These are phyloP conservation scores for Leishmania tropica DNA, from an alignment of 208 protist genomes.

Conservation along the genomic window DNA sequence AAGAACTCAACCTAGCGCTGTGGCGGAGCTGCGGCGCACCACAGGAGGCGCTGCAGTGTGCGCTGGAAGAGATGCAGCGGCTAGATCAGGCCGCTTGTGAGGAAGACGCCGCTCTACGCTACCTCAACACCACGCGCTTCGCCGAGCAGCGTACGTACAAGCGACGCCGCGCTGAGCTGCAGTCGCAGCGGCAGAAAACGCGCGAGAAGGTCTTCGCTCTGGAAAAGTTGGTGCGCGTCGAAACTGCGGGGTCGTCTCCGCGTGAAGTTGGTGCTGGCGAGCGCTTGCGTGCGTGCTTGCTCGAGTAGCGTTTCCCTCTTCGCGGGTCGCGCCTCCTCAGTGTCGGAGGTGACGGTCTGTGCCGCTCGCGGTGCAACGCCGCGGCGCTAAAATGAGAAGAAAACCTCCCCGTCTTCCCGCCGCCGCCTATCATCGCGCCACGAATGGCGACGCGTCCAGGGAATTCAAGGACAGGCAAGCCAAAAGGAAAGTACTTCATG, in stretches of 20 bases:
- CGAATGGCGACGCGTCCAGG: background rate
- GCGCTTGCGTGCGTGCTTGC: conserved; percentile 5
- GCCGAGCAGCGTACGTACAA: conserved; percentile 47
- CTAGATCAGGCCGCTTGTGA: conserved; percentile 21
- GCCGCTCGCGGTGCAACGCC: background rate
- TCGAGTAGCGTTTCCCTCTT: background rate
- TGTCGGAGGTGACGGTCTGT: background rate
- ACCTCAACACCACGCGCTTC: conserved; percentile 37
- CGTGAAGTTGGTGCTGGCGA: background rate
- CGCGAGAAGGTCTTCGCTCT: conserved; percentile 43
- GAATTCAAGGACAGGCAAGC: background rate
- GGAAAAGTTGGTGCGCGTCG: conserved; percentile 32
- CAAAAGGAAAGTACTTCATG: background rate
- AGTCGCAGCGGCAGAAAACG: conserved; percentile 20
- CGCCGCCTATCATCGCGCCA: background rate
- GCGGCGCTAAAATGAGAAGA: background rate
- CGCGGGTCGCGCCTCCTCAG: background rate
- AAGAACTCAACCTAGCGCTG: conserved; percentile 25
- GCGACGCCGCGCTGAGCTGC: conserved; percentile 22
- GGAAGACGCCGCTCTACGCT: conserved; percentile 17
- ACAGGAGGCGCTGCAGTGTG: conserved; percentile 23
- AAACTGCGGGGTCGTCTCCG: background rate
- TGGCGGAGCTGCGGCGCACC: conserved; percentile 13
- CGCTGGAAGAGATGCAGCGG: conserved; percentile 17
- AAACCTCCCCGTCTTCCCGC: background rate